These are phyloP conservation scores for Breynia disticha DNA, from an alignment of 441 rosid species.

Conservation along the genomic window DNA sequence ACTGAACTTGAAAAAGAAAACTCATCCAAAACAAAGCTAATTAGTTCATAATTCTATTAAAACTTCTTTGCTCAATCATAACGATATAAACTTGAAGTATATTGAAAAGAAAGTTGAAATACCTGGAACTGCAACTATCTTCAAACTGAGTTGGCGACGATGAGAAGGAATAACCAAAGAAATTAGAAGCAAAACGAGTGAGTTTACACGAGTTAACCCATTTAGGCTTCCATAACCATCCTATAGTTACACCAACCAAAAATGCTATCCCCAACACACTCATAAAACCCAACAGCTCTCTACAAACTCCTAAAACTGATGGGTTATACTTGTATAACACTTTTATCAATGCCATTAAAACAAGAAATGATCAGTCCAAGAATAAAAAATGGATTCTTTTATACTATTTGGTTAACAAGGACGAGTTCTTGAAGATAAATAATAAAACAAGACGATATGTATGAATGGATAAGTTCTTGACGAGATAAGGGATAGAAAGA, in stretches of 20 bases:
- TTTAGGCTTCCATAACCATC: constrained; percentile 69
- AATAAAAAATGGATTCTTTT: no score
- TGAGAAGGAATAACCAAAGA: constrained; percentile 31
- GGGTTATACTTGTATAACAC: background rate
- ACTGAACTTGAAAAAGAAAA: constrained; percentile 23
- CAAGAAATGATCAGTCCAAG: no score
- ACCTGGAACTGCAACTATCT: no score
- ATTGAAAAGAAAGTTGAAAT: no score
- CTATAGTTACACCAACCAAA: constrained; percentile 43
- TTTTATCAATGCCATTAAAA: background rate
- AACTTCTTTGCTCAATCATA: no score
- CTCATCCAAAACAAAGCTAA: constrained; percentile 7
- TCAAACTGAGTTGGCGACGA: constrained; percentile 18
- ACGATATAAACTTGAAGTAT: no score
- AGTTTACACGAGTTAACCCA: constrained; percentile 31
- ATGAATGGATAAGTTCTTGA: no score
- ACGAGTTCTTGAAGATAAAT: no score
- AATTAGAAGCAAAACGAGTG: constrained; percentile 20
- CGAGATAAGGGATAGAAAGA: no score
- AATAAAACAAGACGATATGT: no score
- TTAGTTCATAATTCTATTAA: background rate
- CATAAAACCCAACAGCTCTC: constrained; percentile 18
- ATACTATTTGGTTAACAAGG: no score
- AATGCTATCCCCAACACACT: constrained; percentile 42
- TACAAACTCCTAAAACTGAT: constrained; percentile 11